Conservation (phyloP, 768 basidiomycete species). For the Boletus rubescentipes region DNA sequence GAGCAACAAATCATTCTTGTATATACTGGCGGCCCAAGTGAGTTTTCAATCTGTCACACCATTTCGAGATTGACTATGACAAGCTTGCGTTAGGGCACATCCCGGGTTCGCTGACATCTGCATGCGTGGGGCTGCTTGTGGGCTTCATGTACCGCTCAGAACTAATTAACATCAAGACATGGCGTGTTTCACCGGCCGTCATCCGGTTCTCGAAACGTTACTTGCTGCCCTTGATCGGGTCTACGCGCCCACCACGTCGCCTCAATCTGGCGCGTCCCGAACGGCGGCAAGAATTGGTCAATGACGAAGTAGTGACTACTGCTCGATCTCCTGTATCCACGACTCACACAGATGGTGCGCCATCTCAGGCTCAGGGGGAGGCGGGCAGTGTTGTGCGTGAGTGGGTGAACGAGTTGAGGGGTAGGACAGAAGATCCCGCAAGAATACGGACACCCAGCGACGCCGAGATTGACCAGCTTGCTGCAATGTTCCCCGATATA, state of each 20-base stretch:
- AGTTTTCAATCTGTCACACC: slow-evolving; percentile 13
- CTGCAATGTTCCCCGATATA: slow-evolving; percentile 82
- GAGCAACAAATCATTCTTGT: slow-evolving; percentile 74
- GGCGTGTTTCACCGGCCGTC: slow-evolving; percentile 66
- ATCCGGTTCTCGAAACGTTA: slow-evolving; percentile 55
- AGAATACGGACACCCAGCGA: slow-evolving; percentile 72
- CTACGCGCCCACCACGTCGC: slow-evolving; percentile 59
- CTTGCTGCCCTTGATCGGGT: slow-evolving; percentile 67
- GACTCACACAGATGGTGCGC: slow-evolving; percentile 21
- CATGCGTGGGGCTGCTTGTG: slow-evolving; percentile 61
- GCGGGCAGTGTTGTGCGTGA: slow-evolving; percentile 58
- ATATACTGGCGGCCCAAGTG: slow-evolving; percentile 74
- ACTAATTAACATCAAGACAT: slow-evolving; percentile 72
- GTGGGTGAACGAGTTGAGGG: slow-evolving; percentile 80
- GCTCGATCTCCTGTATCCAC: slow-evolving; percentile 40
- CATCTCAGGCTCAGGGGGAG: slow-evolving; percentile 22
- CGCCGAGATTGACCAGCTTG: slow-evolving; percentile 70
- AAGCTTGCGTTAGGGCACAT: slow-evolving; percentile 70
- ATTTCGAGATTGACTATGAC: slow-evolving; percentile 7
- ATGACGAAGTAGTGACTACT: slow-evolving; percentile 67
- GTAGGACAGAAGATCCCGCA: slow-evolving; percentile 52
- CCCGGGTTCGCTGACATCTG: slow-evolving; percentile 63
- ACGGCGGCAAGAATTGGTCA: slow-evolving; percentile 29
- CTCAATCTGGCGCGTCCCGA: slow-evolving; percentile 78
- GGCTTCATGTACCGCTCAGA: slow-evolving; percentile 87